phyloP scores from a whole-genome alignment of 805 yeast genomes.

The Metschnikowia matae region DNA sequence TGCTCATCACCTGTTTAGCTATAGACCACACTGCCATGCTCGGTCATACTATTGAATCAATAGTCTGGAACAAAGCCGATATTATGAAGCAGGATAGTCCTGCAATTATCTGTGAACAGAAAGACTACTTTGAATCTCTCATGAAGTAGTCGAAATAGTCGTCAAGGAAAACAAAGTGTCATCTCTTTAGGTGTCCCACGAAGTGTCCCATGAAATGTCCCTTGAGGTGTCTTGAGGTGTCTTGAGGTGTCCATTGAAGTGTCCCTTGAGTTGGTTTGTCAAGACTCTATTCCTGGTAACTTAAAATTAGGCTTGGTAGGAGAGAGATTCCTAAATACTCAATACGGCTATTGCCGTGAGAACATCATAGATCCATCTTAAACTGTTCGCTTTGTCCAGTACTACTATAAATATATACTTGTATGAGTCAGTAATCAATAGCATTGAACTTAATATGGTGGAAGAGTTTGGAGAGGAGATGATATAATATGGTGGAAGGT shows the following conservation, averaged over 20 bases:
- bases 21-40: constrained; percentile 86
- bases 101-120: constrained; percentile 63
- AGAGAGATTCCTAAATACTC: constrained; percentile 68
- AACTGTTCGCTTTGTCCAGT: constrained; percentile 44
- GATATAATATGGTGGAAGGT: no score
- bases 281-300: constrained; percentile 36
- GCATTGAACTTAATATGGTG: no score
- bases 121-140: constrained; percentile 49
- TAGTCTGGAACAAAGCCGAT: constrained; percentile 96
- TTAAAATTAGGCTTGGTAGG: constrained; percentile 72
- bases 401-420: no score
- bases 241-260: no score
- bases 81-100: constrained; percentile 68
- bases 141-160: constrained; percentile 53
- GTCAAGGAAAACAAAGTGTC: constrained; percentile 58
- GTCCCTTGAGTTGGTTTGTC: constrained; percentile 48
- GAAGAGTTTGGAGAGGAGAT: no score
- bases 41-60: constrained; percentile 82
- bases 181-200: no score
- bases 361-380: constrained; percentile 59
- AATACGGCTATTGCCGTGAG: constrained; percentile 88
- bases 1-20: constrained; percentile 75
- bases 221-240: no score
- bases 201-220: no score
- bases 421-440: no score